Conservation (phyloP, 2,329 filamentous ascomycete species). For the Graphilbum fragrans region DNA sequence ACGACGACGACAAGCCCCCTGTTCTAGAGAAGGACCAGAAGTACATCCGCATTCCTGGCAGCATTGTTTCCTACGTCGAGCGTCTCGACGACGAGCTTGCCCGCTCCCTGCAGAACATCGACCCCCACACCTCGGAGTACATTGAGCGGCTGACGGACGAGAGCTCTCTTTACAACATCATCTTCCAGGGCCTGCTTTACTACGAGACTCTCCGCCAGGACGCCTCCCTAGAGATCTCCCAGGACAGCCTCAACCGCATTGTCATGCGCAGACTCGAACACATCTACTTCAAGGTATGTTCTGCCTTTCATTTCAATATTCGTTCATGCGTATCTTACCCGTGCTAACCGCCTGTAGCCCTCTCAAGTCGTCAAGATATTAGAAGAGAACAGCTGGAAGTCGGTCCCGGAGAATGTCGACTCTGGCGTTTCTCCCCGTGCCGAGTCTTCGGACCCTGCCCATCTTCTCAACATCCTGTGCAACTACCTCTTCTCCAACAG, state of each 20-base stretch:
- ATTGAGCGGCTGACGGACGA: conserved; percentile 92
- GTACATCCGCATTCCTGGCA: conserved; percentile 85
- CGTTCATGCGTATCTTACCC: conserved; percentile 3
- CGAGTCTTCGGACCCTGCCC: conserved; percentile 54
- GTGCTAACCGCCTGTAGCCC: conserved; percentile 37
- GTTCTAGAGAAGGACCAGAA: conserved; percentile 59
- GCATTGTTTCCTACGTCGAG: conserved; percentile 88
- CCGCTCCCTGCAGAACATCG: conserved; percentile 91
- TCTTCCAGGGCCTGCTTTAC: conserved; percentile 81
- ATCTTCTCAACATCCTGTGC: conserved; percentile 77
- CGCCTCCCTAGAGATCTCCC: conserved; percentile 56
- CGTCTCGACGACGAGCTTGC: conserved; percentile 94
- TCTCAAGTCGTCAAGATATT: conserved; percentile 85
- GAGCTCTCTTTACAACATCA: conserved; percentile 78
- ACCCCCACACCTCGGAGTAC: conserved; percentile 97
- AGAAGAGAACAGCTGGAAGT: conserved; percentile 89
- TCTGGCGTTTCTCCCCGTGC: conserved; percentile 70
- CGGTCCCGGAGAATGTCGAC: conserved; percentile 55
- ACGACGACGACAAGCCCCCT: conserved; percentile 93
- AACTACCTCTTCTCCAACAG: conserved; percentile 90
- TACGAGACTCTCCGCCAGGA: conserved; percentile 69
- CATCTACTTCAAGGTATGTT: conserved; percentile 84
- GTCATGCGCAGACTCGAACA: conserved; percentile 93
- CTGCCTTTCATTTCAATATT: neutral
- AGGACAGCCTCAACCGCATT: conserved; percentile 84